Evolutionary conservation across 148 eudicot genomes (phyloP).

Genomic region (Polygonum maritimum): DNA sequence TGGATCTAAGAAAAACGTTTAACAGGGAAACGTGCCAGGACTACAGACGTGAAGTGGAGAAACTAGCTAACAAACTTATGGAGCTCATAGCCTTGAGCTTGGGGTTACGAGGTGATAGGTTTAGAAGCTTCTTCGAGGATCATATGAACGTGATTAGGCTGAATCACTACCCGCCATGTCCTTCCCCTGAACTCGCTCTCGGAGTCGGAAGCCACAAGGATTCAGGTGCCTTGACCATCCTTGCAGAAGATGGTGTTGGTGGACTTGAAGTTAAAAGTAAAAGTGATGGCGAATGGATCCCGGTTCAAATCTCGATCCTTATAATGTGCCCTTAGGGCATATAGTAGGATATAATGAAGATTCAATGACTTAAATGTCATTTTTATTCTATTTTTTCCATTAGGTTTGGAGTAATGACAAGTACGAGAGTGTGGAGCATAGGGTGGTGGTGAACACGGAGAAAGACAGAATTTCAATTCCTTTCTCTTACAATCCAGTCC

Average conservation of each 20-base stretch:
- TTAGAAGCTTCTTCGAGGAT: neutral
- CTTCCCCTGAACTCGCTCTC: neutral
- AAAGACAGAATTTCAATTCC: conserved; percentile 45
- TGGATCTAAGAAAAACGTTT: too few species aligned
- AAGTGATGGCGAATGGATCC: neutral
- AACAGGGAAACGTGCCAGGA: conserved; percentile 25
- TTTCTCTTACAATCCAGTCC: conserved; percentile 43
- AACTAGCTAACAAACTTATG: neutral
- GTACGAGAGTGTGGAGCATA: conserved; percentile 59
- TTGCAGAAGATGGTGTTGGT: neutral
- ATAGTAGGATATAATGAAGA: too few species aligned
- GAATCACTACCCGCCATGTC: conserved; percentile 1
- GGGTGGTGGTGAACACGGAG: conserved; percentile 36
- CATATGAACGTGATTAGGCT: neutral
- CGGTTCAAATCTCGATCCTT: too few species aligned
- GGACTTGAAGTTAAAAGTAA: neutral
- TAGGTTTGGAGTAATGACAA: conserved; percentile 55
- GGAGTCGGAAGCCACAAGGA: neutral
- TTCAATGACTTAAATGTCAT: too few species aligned
- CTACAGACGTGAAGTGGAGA: conserved; percentile 16
- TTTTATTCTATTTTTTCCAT: neutral
- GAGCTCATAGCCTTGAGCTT: conserved; percentile 1
- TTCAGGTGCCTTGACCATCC: neutral
- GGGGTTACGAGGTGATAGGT: neutral
- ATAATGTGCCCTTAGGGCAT: too few species aligned